A percentile compares a stretch with the other conserved stretches of the same genome.
Conservation (phyloP, 1,284 basidiomycete species). For the Schizopora paradoxa region DNA sequence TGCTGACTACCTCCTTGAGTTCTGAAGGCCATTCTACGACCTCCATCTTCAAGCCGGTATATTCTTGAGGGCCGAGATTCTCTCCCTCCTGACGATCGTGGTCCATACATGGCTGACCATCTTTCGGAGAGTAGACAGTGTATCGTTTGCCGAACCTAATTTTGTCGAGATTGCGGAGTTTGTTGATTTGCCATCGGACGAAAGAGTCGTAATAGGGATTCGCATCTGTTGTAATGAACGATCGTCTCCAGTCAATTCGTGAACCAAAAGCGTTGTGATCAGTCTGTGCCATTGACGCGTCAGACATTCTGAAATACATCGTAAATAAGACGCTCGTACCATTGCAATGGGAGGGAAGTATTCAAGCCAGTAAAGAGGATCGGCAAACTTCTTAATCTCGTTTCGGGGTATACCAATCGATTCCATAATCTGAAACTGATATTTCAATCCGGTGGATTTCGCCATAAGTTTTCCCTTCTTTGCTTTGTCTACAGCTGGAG, state of each 20-base stretch:
- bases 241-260: conserved; percentile 95
- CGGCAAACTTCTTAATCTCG: conserved; percentile 96
- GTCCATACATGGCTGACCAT: conserved; percentile 99
- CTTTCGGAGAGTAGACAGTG: conserved; percentile 99
- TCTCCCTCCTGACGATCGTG: conserved; percentile 97
- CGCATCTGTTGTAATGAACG: conserved; percentile 91
- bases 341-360: conserved; percentile 97
- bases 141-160: conserved; percentile 99
- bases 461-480: conserved; percentile 96
- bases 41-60: conserved; percentile 94
- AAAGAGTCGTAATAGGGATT: conserved; percentile 99
- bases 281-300: conserved; percentile 36
- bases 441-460: conserved; percentile 90
- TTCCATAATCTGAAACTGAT: conserved; percentile 99
- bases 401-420: conserved; percentile 82
- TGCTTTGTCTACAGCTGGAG: conserved; percentile 71
- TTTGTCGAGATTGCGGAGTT: conserved; percentile 78
- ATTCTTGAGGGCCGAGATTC: conserved; percentile 93
- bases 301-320: conserved; percentile 7
- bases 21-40: conserved; percentile 74
- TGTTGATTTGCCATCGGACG: conserved; percentile 98
- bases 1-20: conserved; percentile 57
- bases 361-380: conserved; percentile 87
- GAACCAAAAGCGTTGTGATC: conserved; percentile 89
- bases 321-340: conserved; percentile 39